Evolutionary conservation across 768 basidiomycete genomes (phyloP), one percentile per base, ranked within the genome.

Genomic region (Trichaptum fuscoviolaceum): DNA sequence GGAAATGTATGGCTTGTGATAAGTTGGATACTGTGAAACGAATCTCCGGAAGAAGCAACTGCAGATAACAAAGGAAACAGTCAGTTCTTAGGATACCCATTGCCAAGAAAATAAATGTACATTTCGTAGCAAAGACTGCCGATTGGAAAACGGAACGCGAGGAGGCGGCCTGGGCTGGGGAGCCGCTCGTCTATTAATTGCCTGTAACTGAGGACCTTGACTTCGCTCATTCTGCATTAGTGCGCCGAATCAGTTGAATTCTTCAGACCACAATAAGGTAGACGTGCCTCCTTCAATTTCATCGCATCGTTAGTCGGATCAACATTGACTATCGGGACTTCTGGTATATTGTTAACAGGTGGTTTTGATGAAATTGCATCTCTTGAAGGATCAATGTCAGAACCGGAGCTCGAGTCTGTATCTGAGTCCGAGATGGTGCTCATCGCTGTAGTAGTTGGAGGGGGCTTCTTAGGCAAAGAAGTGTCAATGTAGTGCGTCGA

Each of bases 1-100:
- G 76, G 76, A 97, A 98, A 34, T 84, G 87, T 69, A 97, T 92
- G 5, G 92, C 93, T 75, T 98, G 96, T 0, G 95, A 95, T 5
- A 98, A 82, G 75, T 95, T 95, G 1, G 94, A 96, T 4, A 95
- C 84, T 0, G 95, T 96, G 69, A 92, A 82, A 30, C 90, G 86
- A 52, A 96, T 95, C 73, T 96, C 95, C 15, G 90, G 92, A 23
- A 90, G 79, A 5, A 97, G 82, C 15, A 97, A 79, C 92, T 95
- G 71, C 30, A 64, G 25, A 71, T 60, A 73, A 62, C 20, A 24
- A 62, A 17, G 63, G 60, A 18, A 58, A 61, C n/a, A 57, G 42
- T 62, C n/a, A 57, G 42, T 20, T 23, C 63, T 63, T 27, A 35
- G 58, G 59, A 61, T 42, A 25, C 65, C 25, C 12, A 27, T 57